A percentile compares a stretch with the other conserved stretches of the same genome.
These are phyloP conservation scores for Fraxinus cuspidata DNA, from an alignment of 257 asterid genomes.

Conservation along the genomic window DNA sequence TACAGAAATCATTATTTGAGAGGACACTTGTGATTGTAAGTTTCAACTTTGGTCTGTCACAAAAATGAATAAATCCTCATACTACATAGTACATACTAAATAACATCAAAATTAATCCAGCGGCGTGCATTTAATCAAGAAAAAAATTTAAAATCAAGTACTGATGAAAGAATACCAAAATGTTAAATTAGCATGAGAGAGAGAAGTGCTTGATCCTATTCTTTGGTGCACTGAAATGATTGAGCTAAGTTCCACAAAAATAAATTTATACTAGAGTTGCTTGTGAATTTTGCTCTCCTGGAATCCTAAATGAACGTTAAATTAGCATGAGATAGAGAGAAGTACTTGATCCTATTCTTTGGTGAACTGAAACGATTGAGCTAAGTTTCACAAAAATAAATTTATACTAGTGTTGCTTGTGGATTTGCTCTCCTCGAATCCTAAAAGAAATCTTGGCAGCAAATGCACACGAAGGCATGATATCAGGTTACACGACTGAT, in stretches of 20 bases:
- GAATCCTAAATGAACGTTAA: no score
- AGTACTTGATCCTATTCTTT: not conserved
- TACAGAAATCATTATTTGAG: no score
- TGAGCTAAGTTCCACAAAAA: not conserved
- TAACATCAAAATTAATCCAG: not conserved
- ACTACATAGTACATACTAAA: no score
- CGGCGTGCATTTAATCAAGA: not conserved
- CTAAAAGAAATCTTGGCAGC: not conserved
- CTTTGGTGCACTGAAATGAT: not conserved
- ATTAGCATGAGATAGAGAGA: not conserved
- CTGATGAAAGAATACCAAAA: not conserved
- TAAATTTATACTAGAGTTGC: not conserved
- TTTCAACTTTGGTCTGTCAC: no score
- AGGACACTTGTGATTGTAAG: no score
- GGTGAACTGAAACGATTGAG: not conserved
- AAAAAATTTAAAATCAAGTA: no score
- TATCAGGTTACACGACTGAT: not conserved
- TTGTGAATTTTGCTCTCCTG: not conserved
- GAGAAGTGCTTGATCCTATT: not conserved
- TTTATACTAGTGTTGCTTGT: not conserved
- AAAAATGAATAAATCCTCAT: no score
- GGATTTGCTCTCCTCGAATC: not conserved
- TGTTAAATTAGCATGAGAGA: not conserved
- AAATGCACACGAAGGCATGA: not conserved
- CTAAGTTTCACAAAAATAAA: not conserved